Evolutionary conservation across 1,139 yeast species (phyloP).

Genomic region (Blastobotrys persicus): DNA sequence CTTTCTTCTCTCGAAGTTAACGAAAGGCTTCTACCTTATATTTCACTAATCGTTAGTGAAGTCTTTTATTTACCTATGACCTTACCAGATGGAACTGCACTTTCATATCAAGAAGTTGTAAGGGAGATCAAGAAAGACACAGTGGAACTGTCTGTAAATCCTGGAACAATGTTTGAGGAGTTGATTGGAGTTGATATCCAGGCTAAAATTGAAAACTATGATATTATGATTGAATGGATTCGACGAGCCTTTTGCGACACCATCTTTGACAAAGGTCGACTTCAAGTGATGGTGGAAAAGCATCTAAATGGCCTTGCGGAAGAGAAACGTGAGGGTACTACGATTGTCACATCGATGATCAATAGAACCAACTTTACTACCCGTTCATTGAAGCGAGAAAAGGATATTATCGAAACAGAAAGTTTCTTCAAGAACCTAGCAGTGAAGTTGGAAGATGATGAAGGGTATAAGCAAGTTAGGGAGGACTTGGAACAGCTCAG

Average conservation of each 20-base stretch:
- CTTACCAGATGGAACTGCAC: constrained; percentile 56
- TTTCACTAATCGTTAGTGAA: constrained; percentile 58
- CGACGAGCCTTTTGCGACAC: constrained; percentile 60
- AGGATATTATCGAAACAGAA: constrained; percentile 66
- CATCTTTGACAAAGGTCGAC: constrained; percentile 69
- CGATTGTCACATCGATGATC: constrained; percentile 64
- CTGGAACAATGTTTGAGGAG: constrained; percentile 66
- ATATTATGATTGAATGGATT: constrained; percentile 73
- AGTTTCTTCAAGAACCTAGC: constrained; percentile 48
- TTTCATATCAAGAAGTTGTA: constrained; percentile 74
- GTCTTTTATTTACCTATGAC: constrained; percentile 72
- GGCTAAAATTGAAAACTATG: constrained; percentile 61
- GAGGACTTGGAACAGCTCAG: constrained; percentile 59
- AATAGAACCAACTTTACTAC: constrained; percentile 53
- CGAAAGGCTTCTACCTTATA: constrained; percentile 57
- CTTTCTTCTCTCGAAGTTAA: constrained; percentile 65
- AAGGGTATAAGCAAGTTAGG: constrained; percentile 46
- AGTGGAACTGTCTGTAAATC: constrained; percentile 41
- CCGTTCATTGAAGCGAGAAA: constrained; percentile 63
- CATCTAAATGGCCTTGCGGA: constrained; percentile 74
- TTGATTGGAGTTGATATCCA: constrained; percentile 59
- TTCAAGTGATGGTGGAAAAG: constrained; percentile 69
- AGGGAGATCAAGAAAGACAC: constrained; percentile 71
- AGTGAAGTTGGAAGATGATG: constrained; percentile 41
- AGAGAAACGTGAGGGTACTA: constrained; percentile 72